Evolutionary conservation across 1,284 basidiomycete species (phyloP), one percentile per base, ranked within the genome.

Genomic region (Ceratobasidium sp.): DNA sequence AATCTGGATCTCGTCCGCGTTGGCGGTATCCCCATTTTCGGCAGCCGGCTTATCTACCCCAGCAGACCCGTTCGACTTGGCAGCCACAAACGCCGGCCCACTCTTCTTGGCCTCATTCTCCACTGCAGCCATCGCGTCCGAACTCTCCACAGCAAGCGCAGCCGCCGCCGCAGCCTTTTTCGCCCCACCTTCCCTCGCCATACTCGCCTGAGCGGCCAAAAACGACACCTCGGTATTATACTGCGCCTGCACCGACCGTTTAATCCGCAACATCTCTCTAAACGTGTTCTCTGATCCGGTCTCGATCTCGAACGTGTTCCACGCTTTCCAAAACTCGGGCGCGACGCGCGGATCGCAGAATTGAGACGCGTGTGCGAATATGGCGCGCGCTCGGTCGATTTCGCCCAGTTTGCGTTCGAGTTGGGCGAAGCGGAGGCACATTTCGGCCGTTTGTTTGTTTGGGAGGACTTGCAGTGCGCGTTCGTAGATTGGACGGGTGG

Each of bases 241-340:
- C 83, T 97, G 95, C 53, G 98, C 97, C 86, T 99, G 97, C 6
- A 99, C 97, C 81, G 95, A 96, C 77, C 98, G 92, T 87, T 98
- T 98, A 89, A 99, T 98, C 55, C 98, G 93, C 79, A 99, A 87
- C 95, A 99, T 98, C 87, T 99, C 97, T 60, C 81, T 77, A 92
- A 99, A 99, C 0, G 97, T 99, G 84, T 99, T 97, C 85, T 99
- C 98, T 0, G 95, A 97, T 0, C 97, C 97, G 0, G 96, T 97
- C 85, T 98, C 97, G 85, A 99, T 95, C 87, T 99, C 97, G 87
- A 99, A 99, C 71, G 89, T 89, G 86, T 99, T 97, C 97, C 97
- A 99, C 85, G 97, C 95, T 67, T 90, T 87, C 97, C 98, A 99
- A 89, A 99, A 99, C 80, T 93, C 93, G 69, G 95, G 91, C 83